Conservation (phyloP, 163 green algal genomes). For the Trebouxia gelatinosa region DNA sequence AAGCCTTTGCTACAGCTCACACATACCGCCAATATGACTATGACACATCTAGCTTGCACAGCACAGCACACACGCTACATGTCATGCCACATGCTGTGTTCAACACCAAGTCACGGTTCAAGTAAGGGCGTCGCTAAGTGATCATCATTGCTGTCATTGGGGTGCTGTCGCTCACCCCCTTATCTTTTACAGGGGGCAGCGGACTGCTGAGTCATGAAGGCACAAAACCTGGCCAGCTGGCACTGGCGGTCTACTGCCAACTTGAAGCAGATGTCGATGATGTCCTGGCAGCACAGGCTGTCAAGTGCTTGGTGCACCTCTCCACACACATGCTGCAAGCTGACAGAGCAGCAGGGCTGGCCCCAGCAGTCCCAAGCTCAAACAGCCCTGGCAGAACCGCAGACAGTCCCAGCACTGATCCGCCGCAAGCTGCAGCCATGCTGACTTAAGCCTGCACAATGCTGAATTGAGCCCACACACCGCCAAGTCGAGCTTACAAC, state of each 20-base stretch:
- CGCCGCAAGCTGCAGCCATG: too few relatives aligned
- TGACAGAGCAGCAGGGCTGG: conserved; percentile 37
- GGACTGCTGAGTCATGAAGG: conserved; percentile 41
- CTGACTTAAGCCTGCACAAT: not conserved
- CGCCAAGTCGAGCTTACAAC: too few relatives aligned
- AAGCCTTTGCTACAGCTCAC: too few relatives aligned
- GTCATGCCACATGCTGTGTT: not conserved
- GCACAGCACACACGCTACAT: not conserved
- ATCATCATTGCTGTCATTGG: not conserved
- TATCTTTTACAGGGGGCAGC: not conserved
- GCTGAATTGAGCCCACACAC: not conserved
- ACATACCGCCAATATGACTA: not conserved
- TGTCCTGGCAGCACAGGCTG: conserved; percentile 60
- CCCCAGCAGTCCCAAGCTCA: not conserved
- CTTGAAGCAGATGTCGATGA: conserved; percentile 68
- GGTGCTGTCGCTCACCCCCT: not conserved
- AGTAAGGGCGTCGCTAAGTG: not conserved
- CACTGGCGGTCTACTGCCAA: conserved; percentile 67
- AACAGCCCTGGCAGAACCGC: not conserved
- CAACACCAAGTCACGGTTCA: too few relatives aligned
- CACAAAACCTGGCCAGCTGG: conserved; percentile 27
- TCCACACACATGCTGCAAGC: conserved; percentile 45
- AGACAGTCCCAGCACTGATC: too few relatives aligned
- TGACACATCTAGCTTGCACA: not conserved
- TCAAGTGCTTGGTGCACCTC: conserved; percentile 82